Evolutionary conservation across 2,329 filamentous ascomycete species (phyloP), one percentile per base, ranked within the genome.

Genomic region (Aureobasidium mangrovei): DNA sequence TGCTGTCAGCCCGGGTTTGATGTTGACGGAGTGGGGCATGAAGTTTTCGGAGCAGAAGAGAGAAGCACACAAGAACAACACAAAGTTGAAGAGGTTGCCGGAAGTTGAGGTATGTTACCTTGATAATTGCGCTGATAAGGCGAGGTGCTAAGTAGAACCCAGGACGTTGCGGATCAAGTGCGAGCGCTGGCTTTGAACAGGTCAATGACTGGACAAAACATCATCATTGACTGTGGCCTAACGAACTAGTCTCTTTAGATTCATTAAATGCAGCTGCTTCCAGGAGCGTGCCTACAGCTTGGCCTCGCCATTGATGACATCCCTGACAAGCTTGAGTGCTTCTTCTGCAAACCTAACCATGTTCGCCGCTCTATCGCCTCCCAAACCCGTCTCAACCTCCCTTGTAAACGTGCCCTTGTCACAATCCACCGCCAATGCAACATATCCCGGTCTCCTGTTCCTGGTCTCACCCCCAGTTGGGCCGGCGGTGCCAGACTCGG

Each of bases 401-500:
- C 72, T 74, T 52, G 72, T 78, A 56, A 74, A 72, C 0, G 71
- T 76, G 0, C 75, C 79, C n/a, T 67, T 67, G 18, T 77, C 73
- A 10, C 72, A 73, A 26, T 75, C 75, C 6, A 84, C 78, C n/a
- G 81, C 81, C 36, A 85, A 64, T 12, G 81, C 81, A 29, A 84
- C 79, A 70, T 83, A 84, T 1, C 81, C 82, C 70, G 81, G 81
- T 35, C 72, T 78, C 38, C 81, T 67, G 63, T 83, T 84, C 58
- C 68, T 70, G 42, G 76, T 78, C 29, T 67, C 67, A 0, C 81
- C 81, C 9, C 77, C 79, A 0, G 77, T 82, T 7, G 82, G 82
- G 0, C 82, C 82, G n/a, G 81, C 82, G 2, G 81, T 84, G 1
- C 82, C 82, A 51, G 76, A 80, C 70, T 84, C 80, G 53, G 72